phyloP scores from a whole-genome alignment of 495 filamentous ascomycete genomes.

The Pseudoneurospora amorphoporcata region DNA sequence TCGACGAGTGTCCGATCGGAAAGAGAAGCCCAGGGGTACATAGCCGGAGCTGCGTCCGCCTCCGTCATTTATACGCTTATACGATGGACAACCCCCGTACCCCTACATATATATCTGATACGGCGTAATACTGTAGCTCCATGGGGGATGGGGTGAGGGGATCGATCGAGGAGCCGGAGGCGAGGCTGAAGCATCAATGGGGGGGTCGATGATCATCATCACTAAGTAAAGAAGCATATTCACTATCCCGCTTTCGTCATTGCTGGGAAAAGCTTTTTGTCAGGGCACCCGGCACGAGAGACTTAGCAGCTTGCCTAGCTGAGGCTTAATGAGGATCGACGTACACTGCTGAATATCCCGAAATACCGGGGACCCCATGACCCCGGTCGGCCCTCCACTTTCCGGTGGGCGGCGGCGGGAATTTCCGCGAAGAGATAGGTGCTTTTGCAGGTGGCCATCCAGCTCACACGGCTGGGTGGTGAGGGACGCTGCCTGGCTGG shows the following conservation, averaged over 20 bases:
- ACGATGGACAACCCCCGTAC: neutral
- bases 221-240: neutral
- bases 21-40: neutral
- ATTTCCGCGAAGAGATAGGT: neutral
- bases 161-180: conserved; percentile 1
- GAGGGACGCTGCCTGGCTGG: no score
- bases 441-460: neutral
- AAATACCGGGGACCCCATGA: neutral
- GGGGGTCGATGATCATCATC: neutral
- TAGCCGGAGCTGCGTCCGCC: neutral
- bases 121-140: neutral
- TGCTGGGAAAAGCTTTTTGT: neutral
- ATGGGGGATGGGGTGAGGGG: neutral
- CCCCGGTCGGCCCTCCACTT: neutral
- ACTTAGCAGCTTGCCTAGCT: neutral
- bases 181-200: neutral
- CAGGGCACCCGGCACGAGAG: neutral
- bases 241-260: neutral
- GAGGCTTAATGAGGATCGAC: neutral
- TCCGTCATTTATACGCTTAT: neutral
- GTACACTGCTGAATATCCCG: neutral
- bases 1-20: neutral
- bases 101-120: neutral
- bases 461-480: neutral
- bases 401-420: neutral